phyloP scores from a whole-genome alignment of 108 stramenopile species.

The Conticribra weissflogii region DNA sequence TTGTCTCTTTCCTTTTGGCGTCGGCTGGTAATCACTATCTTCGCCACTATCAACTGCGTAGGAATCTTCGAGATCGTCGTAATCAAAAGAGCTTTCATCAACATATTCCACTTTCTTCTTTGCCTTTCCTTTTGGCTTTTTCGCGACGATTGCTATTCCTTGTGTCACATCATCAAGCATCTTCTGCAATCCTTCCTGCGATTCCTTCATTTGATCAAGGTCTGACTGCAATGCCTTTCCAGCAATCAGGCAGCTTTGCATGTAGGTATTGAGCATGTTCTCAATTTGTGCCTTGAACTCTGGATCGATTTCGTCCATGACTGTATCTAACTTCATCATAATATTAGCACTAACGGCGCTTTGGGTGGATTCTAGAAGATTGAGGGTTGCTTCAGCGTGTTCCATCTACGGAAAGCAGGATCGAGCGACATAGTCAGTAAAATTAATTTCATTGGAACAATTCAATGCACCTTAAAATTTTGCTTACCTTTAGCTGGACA shows the following conservation, averaged over 20 bases:
- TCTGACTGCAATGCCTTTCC: conserved; percentile 30
- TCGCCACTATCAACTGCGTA: conserved; percentile 46
- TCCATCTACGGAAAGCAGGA: conserved; percentile 24
- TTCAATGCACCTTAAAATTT: background rate
- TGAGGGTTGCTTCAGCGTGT: conserved; percentile 57
- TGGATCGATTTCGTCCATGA: conserved; percentile 15
- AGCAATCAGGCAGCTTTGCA: conserved; percentile 31
- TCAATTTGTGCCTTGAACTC: conserved; percentile 23
- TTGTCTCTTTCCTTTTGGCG: conserved; percentile 34
- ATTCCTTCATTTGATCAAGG: conserved; percentile 29
- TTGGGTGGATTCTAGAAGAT: conserved; percentile 57
- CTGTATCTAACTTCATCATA: conserved; percentile 21
- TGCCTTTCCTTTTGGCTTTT: conserved; percentile 24
- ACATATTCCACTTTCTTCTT: conserved; percentile 1
- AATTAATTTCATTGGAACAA: background rate
- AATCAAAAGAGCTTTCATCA: conserved; percentile 22
- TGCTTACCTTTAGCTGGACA: conserved; percentile 38
- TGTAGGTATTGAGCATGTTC: conserved; percentile 43
- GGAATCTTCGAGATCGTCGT: conserved; percentile 31
- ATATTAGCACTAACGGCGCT: conserved; percentile 46
- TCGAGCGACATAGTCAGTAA: background rate
- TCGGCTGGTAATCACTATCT: conserved; percentile 41
- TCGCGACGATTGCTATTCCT: conserved; percentile 28
- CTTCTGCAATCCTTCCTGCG: conserved; percentile 33
- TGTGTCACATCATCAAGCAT: conserved; percentile 44